Percentiles rank a stretch among this genome's conserved stretches.
Evolutionary conservation across 768 basidiomycete species (phyloP).

Genomic region (Brasilioporus rufonigricans): DNA sequence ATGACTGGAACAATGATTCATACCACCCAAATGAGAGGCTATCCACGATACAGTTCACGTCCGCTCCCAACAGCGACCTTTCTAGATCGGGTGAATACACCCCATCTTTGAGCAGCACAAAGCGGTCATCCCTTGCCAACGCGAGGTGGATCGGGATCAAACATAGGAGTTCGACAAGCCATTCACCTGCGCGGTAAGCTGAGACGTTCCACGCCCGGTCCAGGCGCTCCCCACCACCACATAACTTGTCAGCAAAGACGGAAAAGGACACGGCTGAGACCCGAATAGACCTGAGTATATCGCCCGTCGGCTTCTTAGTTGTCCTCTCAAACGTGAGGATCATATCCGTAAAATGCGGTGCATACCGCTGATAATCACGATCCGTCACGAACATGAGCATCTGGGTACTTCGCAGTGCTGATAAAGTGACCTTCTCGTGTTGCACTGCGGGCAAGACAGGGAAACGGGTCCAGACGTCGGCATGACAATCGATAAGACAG

Average conservation of each 20-base stretch:
- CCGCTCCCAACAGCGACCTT: slow-evolving; percentile 52
- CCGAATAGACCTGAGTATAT: slow-evolving; percentile 26
- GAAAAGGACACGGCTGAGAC: background rate
- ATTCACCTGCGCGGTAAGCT: slow-evolving; percentile 49
- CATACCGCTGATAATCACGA: slow-evolving; percentile 32
- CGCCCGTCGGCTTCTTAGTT: background rate
- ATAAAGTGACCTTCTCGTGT: slow-evolving; percentile 43
- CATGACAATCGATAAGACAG: slow-evolving; percentile 51
- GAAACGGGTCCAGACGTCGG: slow-evolving; percentile 60
- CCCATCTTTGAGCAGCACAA: slow-evolving; percentile 58
- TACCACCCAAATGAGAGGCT: slow-evolving; percentile 60
- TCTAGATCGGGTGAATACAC: slow-evolving; percentile 49
- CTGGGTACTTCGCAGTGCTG: slow-evolving; percentile 30
- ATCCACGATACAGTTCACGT: slow-evolving; percentile 54
- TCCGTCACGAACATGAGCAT: slow-evolving; percentile 45
- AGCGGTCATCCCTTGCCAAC: slow-evolving; percentile 54
- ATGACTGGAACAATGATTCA: slow-evolving; percentile 60
- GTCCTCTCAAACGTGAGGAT: background rate
- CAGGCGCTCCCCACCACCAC: background rate
- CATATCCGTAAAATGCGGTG: slow-evolving; percentile 37
- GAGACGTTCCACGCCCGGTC: slow-evolving; percentile 32
- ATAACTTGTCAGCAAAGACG: slow-evolving; percentile 23
- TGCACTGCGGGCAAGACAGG: slow-evolving; percentile 47
- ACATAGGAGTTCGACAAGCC: slow-evolving; percentile 60
- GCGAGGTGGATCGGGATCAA: slow-evolving; percentile 66